Evolutionary conservation across 306 rosid genomes (phyloP), one percentile per base, ranked within the genome.

Genomic region (Urtica urens): DNA sequence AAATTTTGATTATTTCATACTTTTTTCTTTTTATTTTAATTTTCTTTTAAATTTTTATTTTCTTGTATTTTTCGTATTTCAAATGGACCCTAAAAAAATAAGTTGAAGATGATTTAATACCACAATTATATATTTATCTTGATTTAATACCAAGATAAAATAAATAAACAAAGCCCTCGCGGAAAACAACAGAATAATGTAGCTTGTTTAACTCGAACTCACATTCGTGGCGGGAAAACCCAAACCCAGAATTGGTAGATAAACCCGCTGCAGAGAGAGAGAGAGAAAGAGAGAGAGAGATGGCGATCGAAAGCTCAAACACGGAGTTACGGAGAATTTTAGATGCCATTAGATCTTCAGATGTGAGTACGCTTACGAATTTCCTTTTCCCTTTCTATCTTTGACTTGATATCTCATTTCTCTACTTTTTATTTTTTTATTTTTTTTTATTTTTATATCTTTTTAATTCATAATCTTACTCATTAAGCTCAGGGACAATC

Each of bases 331-430:
- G 67, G 66, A 57, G 64, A 46, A 47, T 81, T 7, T 48, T 79
- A 18, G 76, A 72, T 23, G 78, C 87, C 60, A 75, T 90, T 57
- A 67, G 65, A 55, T 78, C 87, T 47, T 81, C 94, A 6, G 95
- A 85, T 74, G 95, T 72, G 77, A 77, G 76, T 30, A 30, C 19
- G 20, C 26, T 52, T 47, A 12, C 22, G 38, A 20, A 17, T 37
- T 35, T 7, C 16, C n/a, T 29, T 55, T 44, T 6, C 23, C n/a
- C 23, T 60, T 63, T 51, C 57, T 5, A 27, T 11, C 33, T 28
- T 28, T 28, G 4, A 4, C 33, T 10, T 10, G n/a, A 35, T 31
- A 31, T 31, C 40, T 35, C 15, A 3, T 35, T 9, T 35, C 40
- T 35, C 11, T 13, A 28, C 33, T 28, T 28, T 4, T 28, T 28